A percentile compares a stretch with the other conserved stretches of the same genome.
These are phyloP conservation scores for Aspergillus sp. DNA, from an alignment of 2,329 filamentous ascomycete species.

Conservation along the genomic window DNA sequence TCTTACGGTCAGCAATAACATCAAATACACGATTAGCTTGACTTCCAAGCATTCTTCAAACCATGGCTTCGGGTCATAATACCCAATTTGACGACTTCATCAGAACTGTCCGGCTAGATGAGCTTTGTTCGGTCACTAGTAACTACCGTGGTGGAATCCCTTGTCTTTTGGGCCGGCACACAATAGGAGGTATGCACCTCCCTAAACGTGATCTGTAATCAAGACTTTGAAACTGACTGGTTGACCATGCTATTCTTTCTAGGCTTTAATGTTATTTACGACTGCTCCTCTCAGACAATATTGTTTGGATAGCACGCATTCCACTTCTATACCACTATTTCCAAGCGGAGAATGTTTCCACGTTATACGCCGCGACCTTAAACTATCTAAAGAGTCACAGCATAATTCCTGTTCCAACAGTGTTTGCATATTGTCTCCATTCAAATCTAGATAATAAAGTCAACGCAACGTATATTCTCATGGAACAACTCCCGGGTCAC, in stretches of 20 bases:
- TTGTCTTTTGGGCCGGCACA: background rate
- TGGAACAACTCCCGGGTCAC: background rate
- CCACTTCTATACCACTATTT: background rate
- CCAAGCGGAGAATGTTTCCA: background rate
- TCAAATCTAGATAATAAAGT: background rate
- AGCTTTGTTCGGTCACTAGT: background rate
- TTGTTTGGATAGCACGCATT: background rate
- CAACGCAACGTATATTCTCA: constrained; percentile 1
- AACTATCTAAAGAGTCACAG: background rate
- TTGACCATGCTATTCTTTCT: background rate
- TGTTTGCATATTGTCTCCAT: background rate
- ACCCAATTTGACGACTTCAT: constrained; percentile 1
- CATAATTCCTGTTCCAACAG: background rate
- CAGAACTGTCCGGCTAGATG: constrained; percentile 1
- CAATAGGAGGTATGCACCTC: constrained; percentile 1
- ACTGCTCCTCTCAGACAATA: background rate
- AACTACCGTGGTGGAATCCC: background rate
- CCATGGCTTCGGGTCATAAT: background rate
- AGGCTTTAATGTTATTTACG: background rate
- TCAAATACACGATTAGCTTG: background rate
- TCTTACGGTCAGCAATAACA: no score
- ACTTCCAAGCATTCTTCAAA: background rate
- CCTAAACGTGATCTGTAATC: background rate
- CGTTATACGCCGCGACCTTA: background rate
- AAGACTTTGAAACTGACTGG: background rate